Base-by-base conservation (phyloP, 2,329 filamentous ascomycete genomes). In the Balansia obtecta region DNA sequence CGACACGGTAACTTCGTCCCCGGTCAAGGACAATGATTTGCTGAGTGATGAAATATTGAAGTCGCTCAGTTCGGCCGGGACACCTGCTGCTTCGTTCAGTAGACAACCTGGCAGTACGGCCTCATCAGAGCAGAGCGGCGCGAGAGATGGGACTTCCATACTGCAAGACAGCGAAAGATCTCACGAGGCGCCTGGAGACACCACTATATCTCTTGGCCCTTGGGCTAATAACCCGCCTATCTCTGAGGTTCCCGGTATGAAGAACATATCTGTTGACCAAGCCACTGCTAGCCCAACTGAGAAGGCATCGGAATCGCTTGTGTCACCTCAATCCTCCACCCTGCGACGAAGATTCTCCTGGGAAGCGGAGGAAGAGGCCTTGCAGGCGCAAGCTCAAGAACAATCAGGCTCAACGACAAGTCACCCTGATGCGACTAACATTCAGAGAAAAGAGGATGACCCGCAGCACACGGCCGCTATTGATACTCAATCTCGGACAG, bases 31-130 rank as follows among this genome's bases (percentile, higher is more conserved):
- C 58, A 88, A 78, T 58, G 86, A 90, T 56, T 73, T 77, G 50
- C 63, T 90, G 45, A 75, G 81, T 30, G 83, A 87, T 52, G 86
- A 90, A 58, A 90, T 90, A 50, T 80, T 88, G 49, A 80, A 78
- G 52, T 85, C 80, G 41, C 69, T 90, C 2, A 82, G 74, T 50
- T 75, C 82, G 0, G 61, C 69, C 12, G 66, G 66, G 13, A 54
- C 44, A 32, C 42, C 58, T 38, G 41, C 52, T 6, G 50, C 59
- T 1, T 50, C 22, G 50, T 55, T 30, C 50, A 52, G 16, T 9
- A 39, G 11, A 9, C 53, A 51, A 13, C 55, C 57, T 9, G 55
- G 53, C 18, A 44, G 53, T 7, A 52, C 55, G 22, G 52, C 52
- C 12, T 53, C 61, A 6, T 55, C 53, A 4, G 54, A 49, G 4